Conservation (phyloP, 257 asterid genomes). For the Fraxinus excelsior region DNA sequence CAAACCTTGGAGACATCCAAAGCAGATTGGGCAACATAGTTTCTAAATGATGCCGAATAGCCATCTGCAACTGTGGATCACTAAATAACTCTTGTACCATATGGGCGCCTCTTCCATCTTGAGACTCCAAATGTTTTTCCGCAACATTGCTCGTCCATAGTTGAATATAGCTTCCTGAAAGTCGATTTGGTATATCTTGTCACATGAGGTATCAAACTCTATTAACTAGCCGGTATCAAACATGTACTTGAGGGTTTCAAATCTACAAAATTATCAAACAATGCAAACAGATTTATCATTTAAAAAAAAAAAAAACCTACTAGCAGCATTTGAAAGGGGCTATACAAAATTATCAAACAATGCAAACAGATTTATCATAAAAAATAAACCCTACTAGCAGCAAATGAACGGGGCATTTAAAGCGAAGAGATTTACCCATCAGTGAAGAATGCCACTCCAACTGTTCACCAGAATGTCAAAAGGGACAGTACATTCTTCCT, state of each 20-base stretch:
- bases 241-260: not conserved
- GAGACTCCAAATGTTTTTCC: conserved; percentile 37
- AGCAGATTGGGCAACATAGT: conserved; percentile 50
- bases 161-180: conserved; percentile 33
- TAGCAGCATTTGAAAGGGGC: not conserved
- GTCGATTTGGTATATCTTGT: conserved; percentile 33
- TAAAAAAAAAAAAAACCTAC: not conserved
- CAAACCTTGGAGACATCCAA: conserved; percentile 42
- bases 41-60: conserved; percentile 48
- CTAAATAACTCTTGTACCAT: too few relatives aligned
- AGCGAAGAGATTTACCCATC: not conserved
- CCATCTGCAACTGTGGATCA: conserved; percentile 31
- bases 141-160: conserved; percentile 52
- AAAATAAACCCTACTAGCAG: not conserved
- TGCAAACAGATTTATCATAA: not conserved
- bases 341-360: not conserved
- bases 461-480: not conserved
- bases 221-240: not conserved
- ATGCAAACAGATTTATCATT: not conserved
- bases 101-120: conserved; percentile 30
- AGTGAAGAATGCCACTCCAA: not conserved
- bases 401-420: not conserved
- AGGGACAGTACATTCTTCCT: not conserved
- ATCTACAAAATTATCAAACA: not conserved
- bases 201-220: conserved; percentile 19